Conservation (phyloP, 1,284 basidiomycete genomes). For the Boletellus dicymbophilus region DNA sequence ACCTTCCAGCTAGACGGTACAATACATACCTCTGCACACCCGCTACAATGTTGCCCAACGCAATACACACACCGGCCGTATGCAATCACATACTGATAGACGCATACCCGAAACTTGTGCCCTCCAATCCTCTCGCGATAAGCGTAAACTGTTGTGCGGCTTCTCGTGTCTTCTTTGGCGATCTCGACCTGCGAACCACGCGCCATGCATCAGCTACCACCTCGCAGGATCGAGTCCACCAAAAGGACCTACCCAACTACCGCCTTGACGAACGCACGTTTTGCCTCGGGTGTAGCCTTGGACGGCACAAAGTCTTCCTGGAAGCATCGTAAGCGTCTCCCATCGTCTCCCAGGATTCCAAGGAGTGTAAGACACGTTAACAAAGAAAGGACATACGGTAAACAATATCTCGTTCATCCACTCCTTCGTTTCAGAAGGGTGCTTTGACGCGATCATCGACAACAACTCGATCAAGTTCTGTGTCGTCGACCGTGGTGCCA, state of each 20-base stretch:
- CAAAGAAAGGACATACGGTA: slow-evolving; percentile 51
- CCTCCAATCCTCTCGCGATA: slow-evolving; percentile 73
- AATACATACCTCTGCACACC: no score
- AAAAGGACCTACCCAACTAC: slow-evolving; percentile 58
- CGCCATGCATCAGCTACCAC: not conserved
- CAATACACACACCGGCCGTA: not conserved
- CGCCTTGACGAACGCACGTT: slow-evolving; percentile 75
- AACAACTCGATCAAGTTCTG: slow-evolving; percentile 84
- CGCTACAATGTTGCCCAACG: no score
- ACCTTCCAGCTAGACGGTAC: no score
- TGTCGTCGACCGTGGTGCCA: slow-evolving; percentile 81
- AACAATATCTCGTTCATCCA: slow-evolving; percentile 79
- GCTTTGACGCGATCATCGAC: slow-evolving; percentile 60
- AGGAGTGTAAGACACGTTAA: slow-evolving; percentile 7
- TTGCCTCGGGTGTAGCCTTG: slow-evolving; percentile 67
- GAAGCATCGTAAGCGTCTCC: no score
- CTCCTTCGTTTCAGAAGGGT: slow-evolving; percentile 50
- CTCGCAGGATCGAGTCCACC: not conserved
- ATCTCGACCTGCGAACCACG: slow-evolving; percentile 50
- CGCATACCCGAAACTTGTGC: slow-evolving; percentile 73
- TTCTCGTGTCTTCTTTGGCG: slow-evolving; percentile 65
- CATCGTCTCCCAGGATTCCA: no score
- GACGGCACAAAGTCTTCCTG: slow-evolving; percentile 67
- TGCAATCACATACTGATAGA: slow-evolving; percentile 37
- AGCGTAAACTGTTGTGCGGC: slow-evolving; percentile 78